Percentiles rank a stretch among this genome's conserved stretches.
Conservation (phyloP, 805 yeast species). For the Wickerhamiella bombiphila region DNA sequence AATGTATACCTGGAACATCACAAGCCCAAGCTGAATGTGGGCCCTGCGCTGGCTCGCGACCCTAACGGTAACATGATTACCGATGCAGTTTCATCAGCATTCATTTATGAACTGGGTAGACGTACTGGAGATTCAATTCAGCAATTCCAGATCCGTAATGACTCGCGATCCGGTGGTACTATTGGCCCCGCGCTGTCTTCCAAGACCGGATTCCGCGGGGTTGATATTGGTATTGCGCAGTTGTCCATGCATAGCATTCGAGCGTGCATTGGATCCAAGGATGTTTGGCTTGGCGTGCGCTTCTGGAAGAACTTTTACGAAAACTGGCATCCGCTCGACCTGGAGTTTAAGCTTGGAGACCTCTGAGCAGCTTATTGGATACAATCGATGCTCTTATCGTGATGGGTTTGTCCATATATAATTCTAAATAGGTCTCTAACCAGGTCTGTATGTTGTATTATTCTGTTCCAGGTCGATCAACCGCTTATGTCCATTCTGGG, state of each 20-base stretch:
- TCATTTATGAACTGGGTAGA: conserved; percentile 56
- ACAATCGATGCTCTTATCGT: too few species aligned
- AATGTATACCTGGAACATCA: conserved; percentile 58
- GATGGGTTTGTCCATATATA: not conserved
- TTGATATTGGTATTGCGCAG: conserved; percentile 74
- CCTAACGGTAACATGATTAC: conserved; percentile 78
- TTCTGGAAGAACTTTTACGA: conserved; percentile 57
- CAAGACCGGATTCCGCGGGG: conserved; percentile 34
- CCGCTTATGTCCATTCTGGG: too few species aligned
- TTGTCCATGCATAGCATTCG: conserved; percentile 77
- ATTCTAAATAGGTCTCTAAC: not conserved
- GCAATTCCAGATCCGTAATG: conserved; percentile 74
- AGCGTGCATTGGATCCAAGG: conserved; percentile 66
- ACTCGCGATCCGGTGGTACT: conserved; percentile 75
- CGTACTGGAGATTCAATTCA: conserved; percentile 52
- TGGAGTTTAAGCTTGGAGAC: conserved; percentile 20
- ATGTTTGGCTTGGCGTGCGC: conserved; percentile 57
- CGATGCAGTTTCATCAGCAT: conserved; percentile 55
- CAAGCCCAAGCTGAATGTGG: conserved; percentile 67
- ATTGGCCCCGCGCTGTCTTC: conserved; percentile 49
- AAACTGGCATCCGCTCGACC: conserved; percentile 45
- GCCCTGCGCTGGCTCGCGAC: conserved; percentile 56
- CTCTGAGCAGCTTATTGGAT: conserved; percentile 9
- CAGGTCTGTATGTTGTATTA: not conserved
- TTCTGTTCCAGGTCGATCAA: too few species aligned